Conservation (phyloP, 305 asterid species). For the Ajuga reptans region DNA sequence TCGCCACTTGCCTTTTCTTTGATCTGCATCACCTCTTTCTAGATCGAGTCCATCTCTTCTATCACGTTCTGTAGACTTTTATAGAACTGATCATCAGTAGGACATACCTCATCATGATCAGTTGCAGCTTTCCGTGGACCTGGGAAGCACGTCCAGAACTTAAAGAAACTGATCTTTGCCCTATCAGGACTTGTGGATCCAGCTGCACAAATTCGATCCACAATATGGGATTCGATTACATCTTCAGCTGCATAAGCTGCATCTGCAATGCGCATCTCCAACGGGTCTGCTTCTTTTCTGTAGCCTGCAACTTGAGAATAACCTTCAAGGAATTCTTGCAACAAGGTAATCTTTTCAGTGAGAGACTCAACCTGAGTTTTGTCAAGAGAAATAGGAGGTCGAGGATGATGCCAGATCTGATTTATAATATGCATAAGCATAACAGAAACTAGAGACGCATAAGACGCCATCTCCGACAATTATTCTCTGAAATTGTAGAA, state of each 20-base stretch:
- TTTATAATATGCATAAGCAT: slow-evolving; percentile 9
- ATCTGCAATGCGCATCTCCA: slow-evolving; percentile 4
- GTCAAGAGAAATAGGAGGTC: slow-evolving; percentile 15
- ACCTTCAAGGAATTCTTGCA: slow-evolving; percentile 14
- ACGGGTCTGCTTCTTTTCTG: background rate
- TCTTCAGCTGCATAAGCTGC: slow-evolving; percentile 14
- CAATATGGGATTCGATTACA: background rate
- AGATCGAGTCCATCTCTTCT: background rate
- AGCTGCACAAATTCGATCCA: background rate
- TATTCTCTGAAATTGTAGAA: background rate
- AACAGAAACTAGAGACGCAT: slow-evolving; percentile 28
- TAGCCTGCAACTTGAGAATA: background rate
- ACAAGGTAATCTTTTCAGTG: background rate
- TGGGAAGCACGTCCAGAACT: background rate
- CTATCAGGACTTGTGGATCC: background rate
- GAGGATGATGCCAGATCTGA: slow-evolving; percentile 18
- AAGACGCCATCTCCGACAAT: slow-evolving; percentile 25
- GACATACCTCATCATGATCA: background rate
- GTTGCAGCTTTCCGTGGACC: background rate
- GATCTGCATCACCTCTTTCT: background rate
- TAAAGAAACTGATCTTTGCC: background rate
- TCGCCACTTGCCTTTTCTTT: background rate
- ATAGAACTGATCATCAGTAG: background rate
- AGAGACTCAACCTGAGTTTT: slow-evolving; percentile 4
- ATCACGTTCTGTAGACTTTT: background rate